phyloP scores from a whole-genome alignment of 305 asterid species.

The Fraxinus velutina region DNA sequence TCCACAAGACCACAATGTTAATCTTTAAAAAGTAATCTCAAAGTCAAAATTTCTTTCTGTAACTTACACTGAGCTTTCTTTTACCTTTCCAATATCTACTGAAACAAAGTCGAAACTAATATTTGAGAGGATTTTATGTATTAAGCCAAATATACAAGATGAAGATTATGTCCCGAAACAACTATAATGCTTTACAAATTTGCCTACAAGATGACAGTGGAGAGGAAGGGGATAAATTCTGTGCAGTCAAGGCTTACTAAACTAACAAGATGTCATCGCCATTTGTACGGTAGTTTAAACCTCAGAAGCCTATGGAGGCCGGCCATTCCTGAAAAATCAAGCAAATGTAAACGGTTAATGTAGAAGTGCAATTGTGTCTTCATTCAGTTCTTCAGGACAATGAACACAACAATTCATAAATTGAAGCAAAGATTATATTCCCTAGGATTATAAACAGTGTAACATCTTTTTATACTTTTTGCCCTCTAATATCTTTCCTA shows the following conservation, averaged over 20 bases:
- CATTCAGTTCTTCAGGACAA: not conserved
- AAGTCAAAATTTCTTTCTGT: not conserved
- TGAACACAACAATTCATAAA: not conserved
- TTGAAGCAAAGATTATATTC: not conserved
- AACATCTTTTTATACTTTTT: not conserved
- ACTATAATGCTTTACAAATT: slow-evolving; percentile 35
- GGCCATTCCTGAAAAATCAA: slow-evolving; percentile 38
- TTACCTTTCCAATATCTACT: slow-evolving; percentile 21
- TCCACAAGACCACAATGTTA: not conserved
- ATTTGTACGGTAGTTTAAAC: slow-evolving; percentile 2
- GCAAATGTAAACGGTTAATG: not conserved
- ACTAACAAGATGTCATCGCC: slow-evolving; percentile 22
- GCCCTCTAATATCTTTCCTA: not conserved
- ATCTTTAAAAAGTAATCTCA: slow-evolving; percentile 14
- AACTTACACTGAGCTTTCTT: slow-evolving; percentile 10
- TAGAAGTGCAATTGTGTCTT: not conserved
- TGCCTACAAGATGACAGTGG: not conserved
- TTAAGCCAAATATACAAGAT: slow-evolving; percentile 24
- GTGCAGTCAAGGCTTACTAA: slow-evolving; percentile 30
- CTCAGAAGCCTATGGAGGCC: slow-evolving; percentile 22
- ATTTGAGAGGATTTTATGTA: slow-evolving; percentile 6
- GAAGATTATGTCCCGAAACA: slow-evolving; percentile 21
- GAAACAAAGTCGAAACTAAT: slow-evolving; percentile 31
- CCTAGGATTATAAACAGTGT: not conserved
- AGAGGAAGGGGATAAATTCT: not conserved